Conservation (phyloP, 2,329 filamentous ascomycete genomes). For the Fusarium sp. region DNA sequence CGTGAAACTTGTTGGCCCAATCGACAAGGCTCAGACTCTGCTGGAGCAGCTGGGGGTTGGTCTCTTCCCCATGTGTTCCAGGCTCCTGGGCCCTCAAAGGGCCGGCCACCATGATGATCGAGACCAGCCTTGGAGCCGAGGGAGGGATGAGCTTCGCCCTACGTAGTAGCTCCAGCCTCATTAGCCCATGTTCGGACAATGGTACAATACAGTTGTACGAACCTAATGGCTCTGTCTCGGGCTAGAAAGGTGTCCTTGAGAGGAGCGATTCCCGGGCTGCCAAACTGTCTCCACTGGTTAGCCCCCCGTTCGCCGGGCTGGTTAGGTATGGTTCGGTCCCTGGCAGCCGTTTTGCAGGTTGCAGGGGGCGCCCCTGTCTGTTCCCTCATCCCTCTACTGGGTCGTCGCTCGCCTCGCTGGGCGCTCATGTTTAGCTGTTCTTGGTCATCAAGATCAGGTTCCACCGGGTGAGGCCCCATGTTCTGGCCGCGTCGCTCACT, state of each 20-base stretch:
- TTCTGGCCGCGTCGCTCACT: constrained; percentile 14
- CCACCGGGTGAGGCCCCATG: constrained; percentile 26
- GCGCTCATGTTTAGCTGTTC: constrained; percentile 3
- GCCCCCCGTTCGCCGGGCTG: constrained; percentile 5
- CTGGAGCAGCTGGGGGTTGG: constrained; percentile 6
- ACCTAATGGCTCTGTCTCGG: neutral
- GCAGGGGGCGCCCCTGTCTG: constrained; percentile 19
- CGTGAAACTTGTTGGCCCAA: constrained; percentile 18
- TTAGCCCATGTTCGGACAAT: neutral
- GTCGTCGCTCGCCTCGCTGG: constrained; percentile 27
- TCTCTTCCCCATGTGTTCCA: constrained; percentile 16
- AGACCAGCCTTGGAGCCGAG: constrained; percentile 12
- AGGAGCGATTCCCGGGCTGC: constrained; percentile 24
- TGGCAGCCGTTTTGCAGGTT: constrained; percentile 35
- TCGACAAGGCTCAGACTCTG: constrained; percentile 25
- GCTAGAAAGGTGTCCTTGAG: constrained; percentile 2
- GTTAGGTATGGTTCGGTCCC: constrained; percentile 18
- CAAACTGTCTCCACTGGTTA: constrained; percentile 17
- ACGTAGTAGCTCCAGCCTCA: neutral
- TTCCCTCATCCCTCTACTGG: constrained; percentile 12
- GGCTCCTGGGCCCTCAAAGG: constrained; percentile 22
- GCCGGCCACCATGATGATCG: constrained; percentile 17
- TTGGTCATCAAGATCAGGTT: constrained; percentile 26
- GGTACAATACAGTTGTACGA: neutral
- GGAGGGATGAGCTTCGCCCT: neutral